Base-by-base conservation (phyloP, 2,329 filamentous ascomycete species). In the Penicillium freii region DNA sequence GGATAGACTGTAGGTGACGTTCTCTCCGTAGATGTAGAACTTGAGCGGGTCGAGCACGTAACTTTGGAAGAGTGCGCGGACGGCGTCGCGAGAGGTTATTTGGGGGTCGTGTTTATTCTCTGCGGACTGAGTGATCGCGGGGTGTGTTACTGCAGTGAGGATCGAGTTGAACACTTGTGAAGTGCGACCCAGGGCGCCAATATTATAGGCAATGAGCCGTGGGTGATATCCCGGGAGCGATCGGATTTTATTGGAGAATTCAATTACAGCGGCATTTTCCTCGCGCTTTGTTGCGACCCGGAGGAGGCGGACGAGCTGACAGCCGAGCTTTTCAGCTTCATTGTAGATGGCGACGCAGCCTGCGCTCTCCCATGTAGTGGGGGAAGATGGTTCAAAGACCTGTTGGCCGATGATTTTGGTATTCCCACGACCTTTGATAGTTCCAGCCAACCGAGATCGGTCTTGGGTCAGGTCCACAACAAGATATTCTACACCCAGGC, bases 151-250 rank as follows among this genome's bases (percentile, higher is more conserved):
- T 2, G 69, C 68, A 8, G 75, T 78, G 47, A 78, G 61, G 15
- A 71, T 73, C 4, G 70, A 69, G 57, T 78, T 78, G 58, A 77
- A 75, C 1, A 78, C 69, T 57, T 78, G 76, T n/a, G 76, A 77
- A 11, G 75, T 78, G 17, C 75, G 73, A 39, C 76, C 76, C 17
- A 77, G 63, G 8, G 65, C 64, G 10, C 75, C 74, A 13, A 74
- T 61, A 36, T 77, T 77, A 62, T 75, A 78, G 17, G 75, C 73
- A 33, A 77, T 77, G 17, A 76, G 59, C 2, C 72, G 70, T 2
- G 70, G 65, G 48, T 71, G 70, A 8, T 66, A 56, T 15, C 69
- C 71, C 1, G 70, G 62, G 5, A 73, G 53, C 1, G 69, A 63
- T 34, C 69, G 66, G 36, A 78, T 66, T 40, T 71, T 72, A 51